These are phyloP conservation scores for Ampelomyces quisqualis DNA, from an alignment of 2,329 filamentous ascomycete genomes.

Conservation along the genomic window DNA sequence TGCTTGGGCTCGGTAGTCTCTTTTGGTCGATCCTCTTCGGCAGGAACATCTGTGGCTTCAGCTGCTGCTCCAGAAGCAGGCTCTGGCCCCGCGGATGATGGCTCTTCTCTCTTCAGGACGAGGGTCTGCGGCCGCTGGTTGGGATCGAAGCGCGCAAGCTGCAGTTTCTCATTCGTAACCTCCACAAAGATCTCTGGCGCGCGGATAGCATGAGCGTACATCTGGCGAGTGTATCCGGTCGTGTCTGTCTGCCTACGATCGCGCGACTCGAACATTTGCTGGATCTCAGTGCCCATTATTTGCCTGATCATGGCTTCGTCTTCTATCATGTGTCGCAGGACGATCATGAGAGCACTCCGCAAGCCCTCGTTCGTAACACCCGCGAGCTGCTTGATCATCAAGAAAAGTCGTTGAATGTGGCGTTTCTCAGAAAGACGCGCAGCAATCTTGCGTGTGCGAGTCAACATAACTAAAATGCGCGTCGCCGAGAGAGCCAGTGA, in stretches of 20 bases:
- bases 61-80: conserved; percentile 20
- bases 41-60: conserved; percentile 28
- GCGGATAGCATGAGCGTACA: conserved; percentile 78
- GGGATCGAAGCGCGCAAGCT: conserved; percentile 65
- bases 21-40: conserved; percentile 40
- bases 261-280: conserved; percentile 66
- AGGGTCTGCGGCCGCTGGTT: conserved; percentile 56
- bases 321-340: conserved; percentile 89
- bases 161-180: conserved; percentile 80
- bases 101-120: conserved; percentile 53
- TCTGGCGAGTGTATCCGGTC: conserved; percentile 69
- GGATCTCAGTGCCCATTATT: conserved; percentile 88
- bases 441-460: conserved; percentile 74
- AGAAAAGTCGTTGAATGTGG: conserved; percentile 84
- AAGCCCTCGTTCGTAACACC: conserved; percentile 75
- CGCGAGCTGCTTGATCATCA: conserved; percentile 92
- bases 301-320: conserved; percentile 89
- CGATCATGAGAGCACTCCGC: conserved; percentile 74
- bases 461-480: conserved; percentile 83
- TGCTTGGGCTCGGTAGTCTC: conserved; percentile 35
- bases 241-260: conserved; percentile 62
- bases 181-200: conserved; percentile 84
- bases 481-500: conserved; percentile 78
- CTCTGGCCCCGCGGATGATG: conserved; percentile 16
- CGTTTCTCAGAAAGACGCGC: conserved; percentile 78